Percentiles rank a stretch among this genome's conserved stretches.
phyloP scores from a whole-genome alignment of 352 stramenopile species.

The Globisporangium yorkense region DNA sequence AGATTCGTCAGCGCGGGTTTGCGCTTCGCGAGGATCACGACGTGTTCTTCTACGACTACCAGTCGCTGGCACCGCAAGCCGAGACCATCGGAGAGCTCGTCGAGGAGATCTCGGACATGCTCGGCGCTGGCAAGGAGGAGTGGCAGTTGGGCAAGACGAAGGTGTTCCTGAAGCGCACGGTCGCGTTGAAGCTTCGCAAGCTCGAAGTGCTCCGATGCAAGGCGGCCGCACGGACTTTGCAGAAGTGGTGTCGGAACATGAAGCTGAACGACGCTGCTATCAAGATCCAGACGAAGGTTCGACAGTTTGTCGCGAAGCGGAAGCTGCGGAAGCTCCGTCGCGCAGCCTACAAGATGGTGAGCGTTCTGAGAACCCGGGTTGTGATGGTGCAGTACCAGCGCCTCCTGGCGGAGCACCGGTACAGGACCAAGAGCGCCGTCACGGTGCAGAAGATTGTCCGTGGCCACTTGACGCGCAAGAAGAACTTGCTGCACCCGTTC shows the following conservation, averaged over 20 bases:
- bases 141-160: constrained; percentile 88
- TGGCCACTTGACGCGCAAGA: constrained; percentile 66
- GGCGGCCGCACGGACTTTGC: constrained; percentile 70
- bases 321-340: constrained; percentile 41
- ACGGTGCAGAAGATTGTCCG: constrained; percentile 72
- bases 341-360: constrained; percentile 58
- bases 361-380: constrained; percentile 51
- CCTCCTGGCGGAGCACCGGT: constrained; percentile 43
- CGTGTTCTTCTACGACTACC: constrained; percentile 90
- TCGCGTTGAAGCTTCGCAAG: constrained; percentile 80
- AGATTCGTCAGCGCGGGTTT: constrained; percentile 87
- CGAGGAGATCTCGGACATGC: constrained; percentile 77
- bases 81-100: constrained; percentile 84
- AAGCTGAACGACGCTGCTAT: constrained; percentile 49
- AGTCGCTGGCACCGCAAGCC: constrained; percentile 74
- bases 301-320: constrained; percentile 62
- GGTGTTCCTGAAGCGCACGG: constrained; percentile 77
- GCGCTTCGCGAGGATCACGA: constrained; percentile 85
- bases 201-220: constrained; percentile 79
- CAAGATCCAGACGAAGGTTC: constrained; percentile 65
- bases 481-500: constrained; percentile 74
- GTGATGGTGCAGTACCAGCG: constrained; percentile 55
- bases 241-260: constrained; percentile 79
- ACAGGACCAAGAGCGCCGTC: constrained; percentile 43
- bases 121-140: constrained; percentile 83